phyloP scores from a whole-genome alignment of 2,329 filamentous ascomycete genomes.

The Sporothrix euskadiensis region DNA sequence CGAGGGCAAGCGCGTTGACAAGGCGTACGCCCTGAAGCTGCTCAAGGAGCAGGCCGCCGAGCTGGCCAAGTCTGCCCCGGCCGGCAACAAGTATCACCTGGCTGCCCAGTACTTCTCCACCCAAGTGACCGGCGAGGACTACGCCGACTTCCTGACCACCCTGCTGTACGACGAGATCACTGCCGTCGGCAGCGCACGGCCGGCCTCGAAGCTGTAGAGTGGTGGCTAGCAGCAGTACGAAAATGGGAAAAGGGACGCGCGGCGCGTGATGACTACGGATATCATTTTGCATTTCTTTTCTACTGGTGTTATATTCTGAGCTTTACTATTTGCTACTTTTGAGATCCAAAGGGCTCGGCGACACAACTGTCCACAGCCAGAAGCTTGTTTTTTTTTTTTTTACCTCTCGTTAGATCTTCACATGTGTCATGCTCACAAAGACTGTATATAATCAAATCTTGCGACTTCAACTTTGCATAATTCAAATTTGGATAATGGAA shows the following conservation, averaged over 20 bases:
- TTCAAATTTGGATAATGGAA: not conserved
- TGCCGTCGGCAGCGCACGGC: conserved; percentile 61
- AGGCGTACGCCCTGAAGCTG: conserved; percentile 82
- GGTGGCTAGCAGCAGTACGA: not conserved
- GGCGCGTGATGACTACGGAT: conserved; percentile 11
- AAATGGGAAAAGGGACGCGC: not conserved
- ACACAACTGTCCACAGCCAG: not conserved
- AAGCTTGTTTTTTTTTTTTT: not conserved
- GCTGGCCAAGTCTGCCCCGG: conserved; percentile 70
- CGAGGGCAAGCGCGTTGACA: conserved; percentile 90
- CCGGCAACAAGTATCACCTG: conserved; percentile 88
- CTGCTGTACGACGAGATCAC: conserved; percentile 88
- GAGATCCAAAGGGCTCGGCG: not conserved
- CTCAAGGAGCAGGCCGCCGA: conserved; percentile 82
- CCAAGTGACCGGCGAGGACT: conserved; percentile 96
- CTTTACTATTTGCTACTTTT: not conserved
- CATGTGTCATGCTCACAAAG: conserved; percentile 16
- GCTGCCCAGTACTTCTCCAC: conserved; percentile 89
- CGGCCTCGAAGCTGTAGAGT: conserved; percentile 65
- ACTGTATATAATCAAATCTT: conserved; percentile 13
- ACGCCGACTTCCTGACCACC: conserved; percentile 91
- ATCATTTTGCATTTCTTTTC: conserved; percentile 7
- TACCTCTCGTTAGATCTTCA: not conserved
- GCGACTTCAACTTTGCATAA: conserved; percentile 4
- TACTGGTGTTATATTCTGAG: conserved; percentile 6